These are phyloP conservation scores for Acacia pycnantha DNA, from an alignment of 331 rosid genomes.

Conservation along the genomic window DNA sequence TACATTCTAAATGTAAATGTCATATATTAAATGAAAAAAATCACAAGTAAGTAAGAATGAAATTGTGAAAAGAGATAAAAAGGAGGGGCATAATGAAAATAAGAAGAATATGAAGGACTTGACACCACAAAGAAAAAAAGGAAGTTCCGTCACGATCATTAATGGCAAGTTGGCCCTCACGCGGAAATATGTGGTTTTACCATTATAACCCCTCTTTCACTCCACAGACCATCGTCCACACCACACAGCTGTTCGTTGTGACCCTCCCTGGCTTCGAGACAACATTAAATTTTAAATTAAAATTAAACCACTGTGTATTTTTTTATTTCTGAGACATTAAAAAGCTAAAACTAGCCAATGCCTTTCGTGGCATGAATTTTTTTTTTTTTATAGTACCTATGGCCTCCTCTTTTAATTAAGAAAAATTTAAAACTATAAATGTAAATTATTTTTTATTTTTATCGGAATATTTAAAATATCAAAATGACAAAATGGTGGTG, in stretches of 20 bases:
- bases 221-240: not conserved
- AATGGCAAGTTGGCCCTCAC: slow-evolving; percentile 43
- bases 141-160: slow-evolving; percentile 51
- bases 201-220: slow-evolving; percentile 27
- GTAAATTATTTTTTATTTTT: no score
- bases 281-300: not conserved
- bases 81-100: not conserved
- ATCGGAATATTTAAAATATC: not conserved
- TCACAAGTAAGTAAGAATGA: not conserved
- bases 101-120: slow-evolving; percentile 19
- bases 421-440: no score
- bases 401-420: no score
- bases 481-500: not conserved
- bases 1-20: not conserved
- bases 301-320: not conserved
- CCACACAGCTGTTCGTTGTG: not conserved
- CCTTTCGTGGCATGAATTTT: no score
- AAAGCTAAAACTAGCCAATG: no score
- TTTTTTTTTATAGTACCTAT: no score
- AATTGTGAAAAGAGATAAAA: not conserved
- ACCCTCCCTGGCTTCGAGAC: not conserved
- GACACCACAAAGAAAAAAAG: not conserved
- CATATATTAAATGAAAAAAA: no score
- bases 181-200: slow-evolving; percentile 51
- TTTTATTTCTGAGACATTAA: no score